Base-by-base conservation (phyloP, 78 protist species). In the Cavenderia fasciculata region DNA sequence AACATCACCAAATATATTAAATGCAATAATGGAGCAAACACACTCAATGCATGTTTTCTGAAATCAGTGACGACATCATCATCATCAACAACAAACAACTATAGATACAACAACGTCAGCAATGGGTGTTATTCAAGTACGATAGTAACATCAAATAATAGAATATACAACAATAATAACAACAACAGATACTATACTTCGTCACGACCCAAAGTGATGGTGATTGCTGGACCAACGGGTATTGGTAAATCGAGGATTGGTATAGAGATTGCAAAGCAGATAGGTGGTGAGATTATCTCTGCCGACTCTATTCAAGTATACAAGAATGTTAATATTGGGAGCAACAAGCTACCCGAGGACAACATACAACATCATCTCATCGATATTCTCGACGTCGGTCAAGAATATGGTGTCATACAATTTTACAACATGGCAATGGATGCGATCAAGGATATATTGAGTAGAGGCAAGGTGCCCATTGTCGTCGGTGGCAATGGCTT, bases 401-500 rank as follows among this genome's bases (percentile, higher is more conserved):
- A 69, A 6, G n/a, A 18, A 2, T 82, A 46, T 41, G 54, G 59
- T 56, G 76, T 44, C 3, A 47, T 56, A 23, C 38, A 57, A 34
- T 82, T 56, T 63, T 56, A 33, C 29, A 29, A 43, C 3, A 18
- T 44, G 0, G 78, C 78, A 21, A 56, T 23, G 40, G 5, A 56
- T 27, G 29, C 78, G 18, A 68, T 82, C 33, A 27, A 68, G 8
- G 78, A 82, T 31, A 57, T 82, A 2, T 1, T 82, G 19, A 8
- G 44, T 12, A 36, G 90, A 16, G 90, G 90, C 11, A 43, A 47
- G 4, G 25, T 33, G 23, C 90, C 90, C 8, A 68, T 82, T 0
- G 27, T 82, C 2, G 90, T 82, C 19, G 90, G 90, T 68, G 90
- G 90, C 31, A 56, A 78, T 68, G 90, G 90, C 29, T 82, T 82